Percentiles rank a stretch among this genome's conserved stretches.
phyloP scores from a whole-genome alignment of 768 basidiomycete genomes.

The Hygrophorus pudorinus region DNA sequence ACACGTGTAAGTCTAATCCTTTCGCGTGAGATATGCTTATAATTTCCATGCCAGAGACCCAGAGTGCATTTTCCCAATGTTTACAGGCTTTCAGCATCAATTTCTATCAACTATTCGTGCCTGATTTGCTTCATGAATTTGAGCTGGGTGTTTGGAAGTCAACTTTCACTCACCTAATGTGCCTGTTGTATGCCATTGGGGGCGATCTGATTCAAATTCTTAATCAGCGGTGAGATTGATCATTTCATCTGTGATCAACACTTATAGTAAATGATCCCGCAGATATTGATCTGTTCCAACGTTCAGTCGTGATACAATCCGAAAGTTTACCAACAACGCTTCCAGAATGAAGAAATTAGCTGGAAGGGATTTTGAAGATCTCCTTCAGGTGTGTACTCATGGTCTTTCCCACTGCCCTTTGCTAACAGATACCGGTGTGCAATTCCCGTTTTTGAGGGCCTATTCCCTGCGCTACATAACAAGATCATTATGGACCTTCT shows the following conservation, averaged over 20 bases:
- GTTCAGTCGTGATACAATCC: too few species aligned
- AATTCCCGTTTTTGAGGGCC: too few species aligned
- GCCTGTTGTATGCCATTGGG: constrained; percentile 12
- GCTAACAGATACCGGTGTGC: too few species aligned
- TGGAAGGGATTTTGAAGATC: too few species aligned
- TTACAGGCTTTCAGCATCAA: constrained; percentile 9
- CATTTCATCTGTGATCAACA: neutral
- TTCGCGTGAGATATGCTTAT: too few species aligned
- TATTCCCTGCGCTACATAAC: too few species aligned
- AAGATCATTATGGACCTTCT: too few species aligned
- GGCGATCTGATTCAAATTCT: constrained; percentile 7
- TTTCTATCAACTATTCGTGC: constrained; percentile 12
- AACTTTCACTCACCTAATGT: constrained; percentile 17
- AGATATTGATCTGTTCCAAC: constrained; percentile 23
- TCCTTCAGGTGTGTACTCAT: too few species aligned
- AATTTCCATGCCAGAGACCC: neutral
- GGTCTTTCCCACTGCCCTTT: too few species aligned
- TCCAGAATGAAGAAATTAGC: too few species aligned
- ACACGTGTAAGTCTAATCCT: constrained; percentile 3
- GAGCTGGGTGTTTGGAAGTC: constrained; percentile 20
- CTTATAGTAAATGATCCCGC: constrained; percentile 19
- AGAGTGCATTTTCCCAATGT: constrained; percentile 18
- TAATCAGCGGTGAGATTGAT: constrained; percentile 10
- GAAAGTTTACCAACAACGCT: too few species aligned
- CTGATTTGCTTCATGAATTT: constrained; percentile 19